Evolutionary conservation across 805 yeast species (phyloP).

Genomic region (Nakazawaea ishiwadae): DNA sequence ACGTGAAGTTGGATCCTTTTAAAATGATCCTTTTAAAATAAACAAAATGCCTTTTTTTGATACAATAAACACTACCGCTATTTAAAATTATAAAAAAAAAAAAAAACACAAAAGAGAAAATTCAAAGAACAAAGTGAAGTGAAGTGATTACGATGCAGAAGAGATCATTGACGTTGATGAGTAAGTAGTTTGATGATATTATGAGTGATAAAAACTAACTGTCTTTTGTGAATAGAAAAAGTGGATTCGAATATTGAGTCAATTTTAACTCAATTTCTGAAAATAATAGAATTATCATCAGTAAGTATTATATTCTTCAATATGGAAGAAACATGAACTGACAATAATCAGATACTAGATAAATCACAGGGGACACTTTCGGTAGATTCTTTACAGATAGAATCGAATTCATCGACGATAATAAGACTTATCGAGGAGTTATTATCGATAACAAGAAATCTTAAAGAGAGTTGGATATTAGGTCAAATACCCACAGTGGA

Average conservation of each 20-base stretch:
- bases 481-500: slow-evolving; percentile 41
- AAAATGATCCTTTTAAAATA: too few relatives aligned
- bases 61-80: too few relatives aligned
- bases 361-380: slow-evolving; percentile 33
- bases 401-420: slow-evolving; percentile 46
- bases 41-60: too few relatives aligned
- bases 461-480: slow-evolving; percentile 54
- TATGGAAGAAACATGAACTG: not conserved
- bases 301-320: slow-evolving; percentile 22
- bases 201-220: not conserved
- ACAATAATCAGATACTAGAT: slow-evolving; percentile 18
- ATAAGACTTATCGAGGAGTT: slow-evolving; percentile 50
- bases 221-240: slow-evolving; percentile 28
- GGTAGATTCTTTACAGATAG: slow-evolving; percentile 53
- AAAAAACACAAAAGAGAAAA: not conserved
- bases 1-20: not conserved
- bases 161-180: slow-evolving; percentile 33
- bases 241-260: slow-evolving; percentile 49
- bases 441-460: slow-evolving; percentile 39
- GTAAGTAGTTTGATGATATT: slow-evolving; percentile 21
- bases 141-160: slow-evolving; percentile 47
- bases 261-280: slow-evolving; percentile 47
- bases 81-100: not conserved
- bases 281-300: slow-evolving; percentile 42
- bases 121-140: not conserved